These are phyloP conservation scores for Incumbomyces lentus DNA, from an alignment of 2,329 filamentous ascomycete genomes.

Conservation along the genomic window DNA sequence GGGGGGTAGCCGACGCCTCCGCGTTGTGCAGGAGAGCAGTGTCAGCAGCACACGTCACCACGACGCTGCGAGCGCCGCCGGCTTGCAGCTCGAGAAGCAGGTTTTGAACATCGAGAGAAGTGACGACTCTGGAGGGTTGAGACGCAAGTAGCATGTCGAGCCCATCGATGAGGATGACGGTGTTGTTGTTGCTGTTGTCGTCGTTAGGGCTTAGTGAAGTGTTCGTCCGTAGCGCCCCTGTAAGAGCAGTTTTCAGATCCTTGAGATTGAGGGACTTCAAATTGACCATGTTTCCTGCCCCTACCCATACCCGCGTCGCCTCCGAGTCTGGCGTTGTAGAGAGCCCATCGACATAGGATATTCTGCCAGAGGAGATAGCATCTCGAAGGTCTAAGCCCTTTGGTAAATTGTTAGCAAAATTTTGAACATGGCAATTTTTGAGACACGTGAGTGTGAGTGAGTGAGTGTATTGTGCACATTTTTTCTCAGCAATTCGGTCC, in stretches of 20 bases:
- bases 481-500: constrained; percentile 56
- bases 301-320: not conserved
- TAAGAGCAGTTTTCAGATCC: constrained; percentile 5
- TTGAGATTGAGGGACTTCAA: constrained; percentile 12
- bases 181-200: not conserved
- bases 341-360: constrained; percentile 68
- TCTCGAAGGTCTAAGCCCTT: constrained; percentile 22
- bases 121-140: constrained; percentile 10
- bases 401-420: not conserved
- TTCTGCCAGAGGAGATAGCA: constrained; percentile 46
- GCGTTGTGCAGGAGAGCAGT: constrained; percentile 52
- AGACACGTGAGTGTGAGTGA: too few species aligned
- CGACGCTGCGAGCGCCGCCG: constrained; percentile 35
- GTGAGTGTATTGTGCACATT: constrained; percentile 38
- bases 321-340: not conserved
- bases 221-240: not conserved
- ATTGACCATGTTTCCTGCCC: constrained; percentile 5
- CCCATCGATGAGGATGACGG: constrained; percentile 15
- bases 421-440: too few species aligned
- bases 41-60: constrained; percentile 64
- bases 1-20: constrained; percentile 43
- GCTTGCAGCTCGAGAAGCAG: constrained; percentile 11
- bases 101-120: constrained; percentile 8
- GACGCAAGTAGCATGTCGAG: constrained; percentile 19
- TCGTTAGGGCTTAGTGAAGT: too few species aligned